phyloP scores from a whole-genome alignment of 768 basidiomycete genomes.

The Brasilioporus rufonigricans region DNA sequence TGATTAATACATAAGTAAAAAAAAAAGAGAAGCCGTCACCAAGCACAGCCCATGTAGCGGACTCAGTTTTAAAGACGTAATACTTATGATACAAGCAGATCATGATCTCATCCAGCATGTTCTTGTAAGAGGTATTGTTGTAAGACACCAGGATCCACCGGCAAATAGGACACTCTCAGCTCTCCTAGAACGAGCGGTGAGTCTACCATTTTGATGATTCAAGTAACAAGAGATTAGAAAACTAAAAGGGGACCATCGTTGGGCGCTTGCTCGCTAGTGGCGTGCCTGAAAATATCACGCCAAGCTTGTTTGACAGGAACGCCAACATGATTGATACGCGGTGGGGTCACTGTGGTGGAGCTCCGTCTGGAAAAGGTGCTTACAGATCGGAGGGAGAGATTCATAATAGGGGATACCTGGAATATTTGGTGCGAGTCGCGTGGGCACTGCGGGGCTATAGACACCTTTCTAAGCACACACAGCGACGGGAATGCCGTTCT shows the following conservation, averaged over 20 bases:
- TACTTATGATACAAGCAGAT: neutral
- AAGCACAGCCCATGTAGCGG: neutral
- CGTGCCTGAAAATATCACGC: conserved; percentile 4
- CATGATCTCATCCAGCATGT: conserved; percentile 4
- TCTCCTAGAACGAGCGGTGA: too few relatives aligned
- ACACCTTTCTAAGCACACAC: neutral
- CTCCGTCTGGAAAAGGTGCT: neutral
- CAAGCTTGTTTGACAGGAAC: neutral
- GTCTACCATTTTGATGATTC: too few relatives aligned
- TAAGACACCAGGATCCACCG: neutral
- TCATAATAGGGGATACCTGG: neutral
- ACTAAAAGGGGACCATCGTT: neutral
- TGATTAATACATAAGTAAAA: too few relatives aligned
- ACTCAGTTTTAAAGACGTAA: neutral
- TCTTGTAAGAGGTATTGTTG: neutral
- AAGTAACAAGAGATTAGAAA: too few relatives aligned
- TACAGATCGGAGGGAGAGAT: neutral
- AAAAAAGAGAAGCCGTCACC: too few relatives aligned
- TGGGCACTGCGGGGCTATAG: neutral
- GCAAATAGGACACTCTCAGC: neutral
- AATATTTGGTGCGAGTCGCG: neutral
- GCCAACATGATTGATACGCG: neutral
- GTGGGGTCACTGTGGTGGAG: neutral
- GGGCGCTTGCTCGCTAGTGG: neutral
- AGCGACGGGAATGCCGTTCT: neutral